Evolutionary conservation across 179 eudicot species (phyloP).

Genomic region (Spinacia oleracea): DNA sequence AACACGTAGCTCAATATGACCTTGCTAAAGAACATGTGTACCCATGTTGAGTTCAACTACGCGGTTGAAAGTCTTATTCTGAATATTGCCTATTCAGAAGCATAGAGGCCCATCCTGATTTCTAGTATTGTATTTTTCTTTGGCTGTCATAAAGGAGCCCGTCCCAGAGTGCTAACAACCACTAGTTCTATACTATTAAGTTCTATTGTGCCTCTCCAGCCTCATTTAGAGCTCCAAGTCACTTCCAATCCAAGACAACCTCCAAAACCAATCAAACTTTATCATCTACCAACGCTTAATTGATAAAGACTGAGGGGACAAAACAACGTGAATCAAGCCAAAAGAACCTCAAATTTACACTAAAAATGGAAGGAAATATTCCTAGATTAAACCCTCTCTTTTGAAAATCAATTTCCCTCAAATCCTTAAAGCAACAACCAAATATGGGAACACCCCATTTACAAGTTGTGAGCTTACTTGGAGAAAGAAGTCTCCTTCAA

Average conservation of each 20-base stretch:
- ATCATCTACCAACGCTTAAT: background rate
- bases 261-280: background rate
- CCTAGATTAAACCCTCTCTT: background rate
- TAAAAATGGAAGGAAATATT: no score
- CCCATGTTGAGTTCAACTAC: no score
- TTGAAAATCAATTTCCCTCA: background rate
- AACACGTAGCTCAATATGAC: background rate
- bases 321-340: no score
- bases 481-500: background rate
- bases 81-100: no score
- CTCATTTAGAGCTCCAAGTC: background rate
- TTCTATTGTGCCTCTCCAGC: background rate
- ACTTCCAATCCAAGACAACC: background rate
- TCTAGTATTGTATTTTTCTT: no score
- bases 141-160: no score
- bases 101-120: background rate
- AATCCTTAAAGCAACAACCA: background rate
- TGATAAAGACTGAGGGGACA: background rate
- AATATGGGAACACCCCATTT: background rate
- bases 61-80: no score
- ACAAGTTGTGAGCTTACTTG: background rate
- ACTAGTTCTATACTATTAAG: background rate
- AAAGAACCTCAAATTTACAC: no score
- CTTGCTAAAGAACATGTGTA: no score
- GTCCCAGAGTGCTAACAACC: background rate